phyloP scores from a whole-genome alignment of 108 stramenopile species.

The Cyclotella baltica region DNA sequence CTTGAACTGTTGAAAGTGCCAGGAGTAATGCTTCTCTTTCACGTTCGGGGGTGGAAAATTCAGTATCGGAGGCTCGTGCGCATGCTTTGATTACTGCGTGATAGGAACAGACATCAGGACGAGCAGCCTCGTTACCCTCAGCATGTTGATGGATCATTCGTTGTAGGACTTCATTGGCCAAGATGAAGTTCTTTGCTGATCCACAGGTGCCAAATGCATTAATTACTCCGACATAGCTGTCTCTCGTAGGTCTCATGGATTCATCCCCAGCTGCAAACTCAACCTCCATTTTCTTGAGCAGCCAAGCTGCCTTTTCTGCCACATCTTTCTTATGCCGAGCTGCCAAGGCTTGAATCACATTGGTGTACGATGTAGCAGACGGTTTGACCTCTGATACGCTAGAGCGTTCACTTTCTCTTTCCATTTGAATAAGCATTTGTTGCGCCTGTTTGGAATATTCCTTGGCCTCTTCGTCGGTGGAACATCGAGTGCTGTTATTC shows the following conservation, averaged over 20 bases:
- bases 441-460: constrained; percentile 57
- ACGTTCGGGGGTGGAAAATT: constrained; percentile 18
- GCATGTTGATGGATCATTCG: constrained; percentile 51
- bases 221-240: constrained; percentile 53
- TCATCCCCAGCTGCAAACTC: constrained; percentile 41
- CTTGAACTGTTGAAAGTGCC: constrained; percentile 57
- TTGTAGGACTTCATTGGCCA: constrained; percentile 52
- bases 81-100: constrained; percentile 74
- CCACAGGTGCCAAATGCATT: constrained; percentile 44
- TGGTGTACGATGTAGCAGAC: constrained; percentile 65
- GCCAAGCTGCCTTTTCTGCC: constrained; percentile 37
- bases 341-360: constrained; percentile 76
- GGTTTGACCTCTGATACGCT: constrained; percentile 57
- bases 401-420: constrained; percentile 65
- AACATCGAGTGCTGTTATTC: constrained; percentile 57
- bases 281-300: constrained; percentile 48
- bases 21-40: constrained; percentile 33
- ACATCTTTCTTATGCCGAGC: constrained; percentile 42
- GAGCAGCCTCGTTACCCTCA: constrained; percentile 42
- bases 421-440: constrained; percentile 69
- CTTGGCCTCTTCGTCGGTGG: constrained; percentile 38
- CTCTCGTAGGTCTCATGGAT: constrained; percentile 47
- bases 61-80: constrained; percentile 28
- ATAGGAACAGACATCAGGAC: constrained; percentile 51
- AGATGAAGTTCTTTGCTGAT: constrained; percentile 24